A percentile compares a stretch with the other conserved stretches of the same genome.
These are phyloP conservation scores for Avicennia marina DNA, from an alignment of 257 asterid species.

Conservation along the genomic window DNA sequence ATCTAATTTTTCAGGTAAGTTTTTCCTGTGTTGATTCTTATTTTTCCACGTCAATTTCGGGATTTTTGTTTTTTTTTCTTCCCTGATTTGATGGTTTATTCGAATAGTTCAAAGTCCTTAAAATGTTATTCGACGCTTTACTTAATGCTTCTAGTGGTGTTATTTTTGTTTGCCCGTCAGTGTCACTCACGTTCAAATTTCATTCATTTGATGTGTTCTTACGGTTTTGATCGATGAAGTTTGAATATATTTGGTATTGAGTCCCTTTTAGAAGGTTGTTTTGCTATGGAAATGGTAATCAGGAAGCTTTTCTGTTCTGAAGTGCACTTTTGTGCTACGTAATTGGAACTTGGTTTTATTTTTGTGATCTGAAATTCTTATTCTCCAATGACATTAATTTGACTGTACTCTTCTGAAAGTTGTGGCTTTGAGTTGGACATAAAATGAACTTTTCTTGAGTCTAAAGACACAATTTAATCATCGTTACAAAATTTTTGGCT, in stretches of 20 bases:
- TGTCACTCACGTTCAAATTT: too few species aligned
- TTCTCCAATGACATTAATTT: too few species aligned
- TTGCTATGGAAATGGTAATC: not conserved
- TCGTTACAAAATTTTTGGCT: too few species aligned
- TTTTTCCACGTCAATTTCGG: not conserved
- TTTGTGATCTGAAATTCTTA: too few species aligned
- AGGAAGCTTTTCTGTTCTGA: too few species aligned
- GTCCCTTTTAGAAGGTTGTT: not conserved
- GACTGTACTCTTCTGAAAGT: too few species aligned
- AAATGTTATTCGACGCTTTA: not conserved
- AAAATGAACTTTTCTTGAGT: too few species aligned
- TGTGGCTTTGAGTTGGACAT: too few species aligned
- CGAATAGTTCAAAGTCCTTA: not conserved
- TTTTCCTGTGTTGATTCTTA: not conserved
- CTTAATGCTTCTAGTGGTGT: not conserved
- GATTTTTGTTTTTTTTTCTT: not conserved
- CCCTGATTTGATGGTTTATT: not conserved
- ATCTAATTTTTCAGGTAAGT: constrained; percentile 80
- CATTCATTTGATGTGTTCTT: not conserved
- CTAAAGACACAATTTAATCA: too few species aligned
- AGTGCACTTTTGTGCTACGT: too few species aligned
- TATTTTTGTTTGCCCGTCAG: not conserved
- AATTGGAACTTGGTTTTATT: too few species aligned
- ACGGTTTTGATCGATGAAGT: not conserved
- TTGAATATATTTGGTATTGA: not conserved